These are phyloP conservation scores for Chalciporus pseudorubinellus DNA, from an alignment of 768 basidiomycete genomes.

Conservation along the genomic window DNA sequence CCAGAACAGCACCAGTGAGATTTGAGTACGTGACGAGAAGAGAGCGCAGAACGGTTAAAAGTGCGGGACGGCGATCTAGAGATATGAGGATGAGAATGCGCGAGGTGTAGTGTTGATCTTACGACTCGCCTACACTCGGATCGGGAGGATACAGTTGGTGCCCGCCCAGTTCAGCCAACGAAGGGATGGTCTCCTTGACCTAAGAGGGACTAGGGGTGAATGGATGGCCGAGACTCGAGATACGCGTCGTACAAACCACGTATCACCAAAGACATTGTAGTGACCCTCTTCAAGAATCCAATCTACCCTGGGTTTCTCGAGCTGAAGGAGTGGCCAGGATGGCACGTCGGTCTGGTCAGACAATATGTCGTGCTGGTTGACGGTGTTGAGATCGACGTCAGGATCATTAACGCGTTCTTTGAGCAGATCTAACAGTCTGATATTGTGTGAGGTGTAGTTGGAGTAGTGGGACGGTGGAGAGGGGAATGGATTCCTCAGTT, in stretches of 20 bases:
- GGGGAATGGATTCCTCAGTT: conserved; percentile 84
- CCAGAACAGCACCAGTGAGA: conserved; percentile 65
- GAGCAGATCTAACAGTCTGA: conserved; percentile 63
- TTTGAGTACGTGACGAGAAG: conserved; percentile 78
- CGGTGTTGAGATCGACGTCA: conserved; percentile 34
- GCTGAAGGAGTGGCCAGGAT: conserved; percentile 68
- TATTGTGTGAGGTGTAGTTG: conserved; percentile 72
- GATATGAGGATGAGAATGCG: conserved; percentile 7
- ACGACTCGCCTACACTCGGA: conserved; percentile 58
- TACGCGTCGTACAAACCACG: conserved; percentile 71
- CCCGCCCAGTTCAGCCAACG: conserved; percentile 77
- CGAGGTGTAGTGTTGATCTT: background rate
- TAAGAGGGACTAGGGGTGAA: conserved; percentile 30
- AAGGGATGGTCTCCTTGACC: conserved; percentile 83
- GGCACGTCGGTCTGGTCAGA: conserved; percentile 73
- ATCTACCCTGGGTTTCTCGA: conserved; percentile 86
- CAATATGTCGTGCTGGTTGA: conserved; percentile 61
- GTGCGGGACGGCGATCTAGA: conserved; percentile 73
- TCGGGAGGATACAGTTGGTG: conserved; percentile 78
- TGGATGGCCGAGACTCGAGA: conserved; percentile 11
- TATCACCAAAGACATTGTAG: conserved; percentile 84
- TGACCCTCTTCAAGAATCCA: conserved; percentile 86
- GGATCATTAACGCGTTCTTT: conserved; percentile 47
- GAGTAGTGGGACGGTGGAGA: conserved; percentile 84
- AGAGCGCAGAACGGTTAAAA: conserved; percentile 69